Evolutionary conservation across 1,139 yeast genomes (phyloP), one percentile per base, ranked within the genome.

Genomic region (Yamadazyma blattariae): DNA sequence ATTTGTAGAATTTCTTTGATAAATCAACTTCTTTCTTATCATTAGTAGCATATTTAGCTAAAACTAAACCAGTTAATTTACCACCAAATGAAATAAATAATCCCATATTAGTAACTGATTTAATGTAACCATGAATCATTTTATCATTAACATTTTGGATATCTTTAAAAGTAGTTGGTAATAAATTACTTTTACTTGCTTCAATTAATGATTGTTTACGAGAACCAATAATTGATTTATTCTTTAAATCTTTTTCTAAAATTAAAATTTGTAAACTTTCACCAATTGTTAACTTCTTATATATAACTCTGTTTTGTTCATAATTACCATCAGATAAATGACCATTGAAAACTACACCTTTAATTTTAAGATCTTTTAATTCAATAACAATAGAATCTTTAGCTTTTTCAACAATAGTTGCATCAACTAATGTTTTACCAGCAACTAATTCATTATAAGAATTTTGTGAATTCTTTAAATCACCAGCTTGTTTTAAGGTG

Each of bases 81-180:
- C 85, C 85, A 41, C 82, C 89, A 59, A 92, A 92, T 0, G 84
- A 77, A 38, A 92, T 84, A 56, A 92, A 90, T 20, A 88, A 70
- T 46, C 97, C 97, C 55, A 74, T 71, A 36, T 71, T 76, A 15
- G 94, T 84, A 20, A 87, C 81, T 19, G 89, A 81, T 49, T 79
- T 84, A 34, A 92, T 76, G 54, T 71, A 90, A 28, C 97, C 98
- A 42, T 77, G 70, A 35, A 85, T 57, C 32, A 51, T 51, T 32
- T 60, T 63, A 21, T 77, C 77, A n/a, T 71, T 65, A 17, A 64
- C 59, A 17, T 17, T 17, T 30, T 69, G 59, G 33, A 89, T 67
- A 30, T 85, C 92, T 17, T 69, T 67, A 51, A 79, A 82, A 11
- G 62, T 54, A 4, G 67, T 48, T 25, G 96, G 96, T 24, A 90